These are phyloP conservation scores for Cordyceps cateniannulata DNA, from an alignment of 2,329 filamentous ascomycete species.

Conservation along the genomic window DNA sequence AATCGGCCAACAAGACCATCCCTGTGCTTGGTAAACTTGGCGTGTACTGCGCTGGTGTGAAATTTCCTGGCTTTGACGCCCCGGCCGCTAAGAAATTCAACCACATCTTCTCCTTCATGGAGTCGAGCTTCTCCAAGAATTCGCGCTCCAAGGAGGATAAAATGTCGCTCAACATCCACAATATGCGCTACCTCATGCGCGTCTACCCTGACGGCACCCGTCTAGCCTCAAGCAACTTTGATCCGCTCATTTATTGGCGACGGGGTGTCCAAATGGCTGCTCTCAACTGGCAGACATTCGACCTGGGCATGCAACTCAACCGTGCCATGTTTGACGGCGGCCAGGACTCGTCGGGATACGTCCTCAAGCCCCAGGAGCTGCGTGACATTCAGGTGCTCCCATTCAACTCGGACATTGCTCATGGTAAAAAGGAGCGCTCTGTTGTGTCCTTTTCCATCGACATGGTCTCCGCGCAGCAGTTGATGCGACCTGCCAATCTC, in stretches of 20 bases:
- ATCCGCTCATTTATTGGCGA: constrained; percentile 89
- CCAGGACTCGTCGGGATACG: constrained; percentile 81
- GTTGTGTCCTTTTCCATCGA: constrained; percentile 80
- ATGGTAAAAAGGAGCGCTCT: constrained; percentile 68
- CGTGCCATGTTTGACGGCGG: constrained; percentile 95
- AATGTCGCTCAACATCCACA: constrained; percentile 77
- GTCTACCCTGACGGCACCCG: constrained; percentile 84
- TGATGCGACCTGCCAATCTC: constrained; percentile 74
- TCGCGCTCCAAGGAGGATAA: constrained; percentile 72
- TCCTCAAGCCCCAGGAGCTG: constrained; percentile 84
- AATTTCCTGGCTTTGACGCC: constrained; percentile 74
- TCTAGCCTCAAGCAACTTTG: constrained; percentile 86
- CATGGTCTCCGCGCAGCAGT: constrained; percentile 88
- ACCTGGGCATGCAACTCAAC: constrained; percentile 91
- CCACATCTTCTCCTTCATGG: constrained; percentile 92
- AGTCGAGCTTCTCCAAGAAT: constrained; percentile 77
- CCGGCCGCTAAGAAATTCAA: constrained; percentile 81
- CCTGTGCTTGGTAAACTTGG: constrained; percentile 78
- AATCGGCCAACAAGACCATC: constrained; percentile 76
- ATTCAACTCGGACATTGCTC: constrained; percentile 41
- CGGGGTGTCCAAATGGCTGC: constrained; percentile 96
- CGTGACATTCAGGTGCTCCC: constrained; percentile 61
- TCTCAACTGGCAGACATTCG: constrained; percentile 97
- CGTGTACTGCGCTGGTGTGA: constrained; percentile 68
- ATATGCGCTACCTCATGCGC: constrained; percentile 84